Percentiles rank a stretch among this genome's conserved stretches.
phyloP scores from a whole-genome alignment of 257 asterid genomes.

The Nicotiana attenuata region DNA sequence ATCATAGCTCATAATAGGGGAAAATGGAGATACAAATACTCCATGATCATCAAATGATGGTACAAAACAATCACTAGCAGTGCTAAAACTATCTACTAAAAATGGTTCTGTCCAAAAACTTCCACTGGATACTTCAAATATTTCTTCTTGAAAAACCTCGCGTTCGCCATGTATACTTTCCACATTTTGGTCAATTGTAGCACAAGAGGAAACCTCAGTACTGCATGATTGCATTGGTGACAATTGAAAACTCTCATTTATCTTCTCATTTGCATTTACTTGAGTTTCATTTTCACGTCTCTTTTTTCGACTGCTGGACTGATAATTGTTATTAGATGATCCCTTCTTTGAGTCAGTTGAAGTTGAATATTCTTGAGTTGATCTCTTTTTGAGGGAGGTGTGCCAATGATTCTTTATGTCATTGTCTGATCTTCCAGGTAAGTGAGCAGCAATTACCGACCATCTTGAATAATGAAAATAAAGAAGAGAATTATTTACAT shows the following conservation, averaged over 20 bases:
- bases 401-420: conserved; percentile 13
- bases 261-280: too few species aligned
- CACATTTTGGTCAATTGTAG: not conserved
- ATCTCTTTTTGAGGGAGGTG: not conserved
- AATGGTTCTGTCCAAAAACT: conserved; percentile 4
- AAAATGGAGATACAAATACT: too few species aligned
- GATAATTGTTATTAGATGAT: not conserved
- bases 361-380: not conserved
- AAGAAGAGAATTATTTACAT: too few species aligned
- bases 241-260: not conserved
- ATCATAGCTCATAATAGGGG: too few species aligned
- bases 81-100: not conserved
- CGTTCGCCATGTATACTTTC: not conserved
- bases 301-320: too few species aligned
- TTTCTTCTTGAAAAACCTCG: not conserved
- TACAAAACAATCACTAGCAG: not conserved
- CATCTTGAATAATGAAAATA: too few species aligned
- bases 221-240: not conserved
- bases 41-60: too few species aligned
- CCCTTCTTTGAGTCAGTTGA: not conserved
- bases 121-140: not conserved
- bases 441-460: not conserved
- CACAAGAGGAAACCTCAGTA: not conserved
- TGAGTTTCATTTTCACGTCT: too few species aligned
- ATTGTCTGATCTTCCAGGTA: conserved; percentile 12